Percentiles rank a stretch among this genome's conserved stretches.
Conservation (phyloP, 805 yeast genomes). For the Metschnikowia matae region DNA sequence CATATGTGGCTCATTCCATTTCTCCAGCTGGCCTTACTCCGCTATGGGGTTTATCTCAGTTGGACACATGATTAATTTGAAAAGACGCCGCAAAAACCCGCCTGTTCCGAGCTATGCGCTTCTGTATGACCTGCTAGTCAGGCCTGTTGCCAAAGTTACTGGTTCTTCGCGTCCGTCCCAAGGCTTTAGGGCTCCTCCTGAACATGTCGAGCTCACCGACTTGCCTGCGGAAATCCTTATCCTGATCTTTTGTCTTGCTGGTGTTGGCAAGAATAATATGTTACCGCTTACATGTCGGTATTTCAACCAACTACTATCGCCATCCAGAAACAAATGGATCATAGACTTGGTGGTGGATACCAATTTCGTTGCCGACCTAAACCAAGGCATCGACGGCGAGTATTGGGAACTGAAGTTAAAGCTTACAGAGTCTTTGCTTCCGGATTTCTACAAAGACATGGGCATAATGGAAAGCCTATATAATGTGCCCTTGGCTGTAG, state of each 20-base stretch:
- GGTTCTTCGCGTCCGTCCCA: not conserved
- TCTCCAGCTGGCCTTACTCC: not conserved
- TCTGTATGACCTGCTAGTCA: not conserved
- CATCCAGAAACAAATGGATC: conserved; percentile 9
- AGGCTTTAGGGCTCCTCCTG: not conserved
- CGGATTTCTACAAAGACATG: not conserved
- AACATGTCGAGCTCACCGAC: conserved; percentile 20
- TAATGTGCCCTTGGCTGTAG: conserved; percentile 3
- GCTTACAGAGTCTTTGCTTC: conserved; percentile 4
- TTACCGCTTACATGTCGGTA: conserved; percentile 33
- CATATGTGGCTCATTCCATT: not conserved
- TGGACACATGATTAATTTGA: not conserved
- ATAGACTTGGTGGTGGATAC: conserved; percentile 21
- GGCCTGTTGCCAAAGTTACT: not conserved
- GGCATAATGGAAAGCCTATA: not conserved
- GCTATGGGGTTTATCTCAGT: conserved; percentile 4
- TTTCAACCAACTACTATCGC: conserved; percentile 25
- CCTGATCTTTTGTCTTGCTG: conserved; percentile 36
- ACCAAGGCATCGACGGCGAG: conserved; percentile 13
- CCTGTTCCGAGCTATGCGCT: not conserved
- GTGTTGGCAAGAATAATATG: conserved; percentile 22
- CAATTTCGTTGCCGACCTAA: conserved; percentile 22
- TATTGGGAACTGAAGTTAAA: conserved; percentile 5
- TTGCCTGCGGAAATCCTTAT: conserved; percentile 44
- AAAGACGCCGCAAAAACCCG: not conserved